phyloP scores from a whole-genome alignment of 495 filamentous ascomycete genomes.

The Xylaria venustula region DNA sequence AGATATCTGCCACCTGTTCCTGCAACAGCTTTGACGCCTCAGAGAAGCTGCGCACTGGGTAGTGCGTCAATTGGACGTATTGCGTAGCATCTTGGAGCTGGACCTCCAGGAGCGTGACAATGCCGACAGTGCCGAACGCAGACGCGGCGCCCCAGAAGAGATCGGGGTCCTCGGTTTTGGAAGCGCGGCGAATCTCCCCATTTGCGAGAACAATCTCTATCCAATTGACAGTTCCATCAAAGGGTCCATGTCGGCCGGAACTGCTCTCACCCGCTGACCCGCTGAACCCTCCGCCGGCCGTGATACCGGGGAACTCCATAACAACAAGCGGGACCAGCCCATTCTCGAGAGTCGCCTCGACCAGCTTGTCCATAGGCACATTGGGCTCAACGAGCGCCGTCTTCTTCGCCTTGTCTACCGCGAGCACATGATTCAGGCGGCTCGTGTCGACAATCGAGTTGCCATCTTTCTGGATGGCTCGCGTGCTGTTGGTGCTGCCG shows the following conservation, averaged over 20 bases:
- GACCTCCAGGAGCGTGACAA: slow-evolving; percentile 58
- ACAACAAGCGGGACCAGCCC: slow-evolving; percentile 58
- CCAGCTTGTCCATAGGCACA: slow-evolving; percentile 61
- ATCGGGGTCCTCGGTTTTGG: slow-evolving; percentile 42
- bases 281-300: slow-evolving; percentile 62
- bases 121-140: slow-evolving; percentile 57
- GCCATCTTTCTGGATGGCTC: slow-evolving; percentile 37
- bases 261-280: slow-evolving; percentile 62
- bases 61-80: slow-evolving; percentile 56
- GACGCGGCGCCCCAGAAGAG: slow-evolving; percentile 59
- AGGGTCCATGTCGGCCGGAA: slow-evolving; percentile 59
- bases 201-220: slow-evolving; percentile 60
- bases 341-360: slow-evolving; percentile 49
- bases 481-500: slow-evolving; percentile 74
- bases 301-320: slow-evolving; percentile 67
- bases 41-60: slow-evolving; percentile 32
- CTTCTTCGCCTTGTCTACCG: slow-evolving; percentile 43
- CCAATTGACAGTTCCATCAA: slow-evolving; percentile 53
- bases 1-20: slow-evolving; percentile 21
- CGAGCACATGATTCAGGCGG: slow-evolving; percentile 51
- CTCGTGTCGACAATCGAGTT: slow-evolving; percentile 56
- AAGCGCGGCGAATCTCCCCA: slow-evolving; percentile 46
- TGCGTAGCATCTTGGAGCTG: slow-evolving; percentile 48
- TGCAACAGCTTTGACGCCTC: slow-evolving; percentile 31
- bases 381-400: slow-evolving; percentile 62